Evolutionary conservation across 2,329 filamentous ascomycete species (phyloP).

Genomic region (Cyclaneusma minus): DNA sequence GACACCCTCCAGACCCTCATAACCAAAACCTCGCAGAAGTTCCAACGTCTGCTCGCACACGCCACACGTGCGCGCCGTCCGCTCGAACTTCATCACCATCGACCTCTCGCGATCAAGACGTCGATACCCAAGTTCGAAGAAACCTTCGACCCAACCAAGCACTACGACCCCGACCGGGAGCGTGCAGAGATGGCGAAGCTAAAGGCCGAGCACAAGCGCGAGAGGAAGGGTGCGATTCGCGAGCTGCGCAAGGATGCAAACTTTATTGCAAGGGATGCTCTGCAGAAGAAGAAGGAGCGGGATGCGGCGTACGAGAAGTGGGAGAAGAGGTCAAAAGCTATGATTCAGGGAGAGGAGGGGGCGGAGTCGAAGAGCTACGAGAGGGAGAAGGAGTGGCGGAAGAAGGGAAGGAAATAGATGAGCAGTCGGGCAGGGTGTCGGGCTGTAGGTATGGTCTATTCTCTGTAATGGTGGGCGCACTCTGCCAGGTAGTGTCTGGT

Average conservation of each 20-base stretch:
- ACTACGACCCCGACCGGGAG: slow-evolving; percentile 92
- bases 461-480: too few species aligned
- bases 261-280: slow-evolving; percentile 81
- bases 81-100: slow-evolving; percentile 78
- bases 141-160: slow-evolving; percentile 81
- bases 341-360: slow-evolving; percentile 92
- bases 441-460: too few species aligned
- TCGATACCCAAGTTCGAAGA: slow-evolving; percentile 94
- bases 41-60: slow-evolving; percentile 39
- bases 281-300: slow-evolving; percentile 83
- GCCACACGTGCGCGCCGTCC: slow-evolving; percentile 57
- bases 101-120: slow-evolving; percentile 73
- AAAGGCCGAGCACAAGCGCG: slow-evolving; percentile 81
- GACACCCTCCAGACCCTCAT: slow-evolving; percentile 11
- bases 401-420: slow-evolving; percentile 44
- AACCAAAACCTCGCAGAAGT: slow-evolving; percentile 19
- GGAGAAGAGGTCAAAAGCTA: slow-evolving; percentile 77
- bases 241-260: slow-evolving; percentile 91
- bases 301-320: slow-evolving; percentile 94
- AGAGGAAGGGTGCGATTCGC: slow-evolving; percentile 86
- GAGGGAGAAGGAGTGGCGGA: slow-evolving; percentile 63
- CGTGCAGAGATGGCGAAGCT: slow-evolving; percentile 74
- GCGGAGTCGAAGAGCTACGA: slow-evolving; percentile 78
- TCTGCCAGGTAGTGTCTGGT: too few species aligned
- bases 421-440: too few species aligned